Base-by-base conservation (phyloP, 1,139 yeast genomes). In the Hanseniaspora gamundiae region DNA sequence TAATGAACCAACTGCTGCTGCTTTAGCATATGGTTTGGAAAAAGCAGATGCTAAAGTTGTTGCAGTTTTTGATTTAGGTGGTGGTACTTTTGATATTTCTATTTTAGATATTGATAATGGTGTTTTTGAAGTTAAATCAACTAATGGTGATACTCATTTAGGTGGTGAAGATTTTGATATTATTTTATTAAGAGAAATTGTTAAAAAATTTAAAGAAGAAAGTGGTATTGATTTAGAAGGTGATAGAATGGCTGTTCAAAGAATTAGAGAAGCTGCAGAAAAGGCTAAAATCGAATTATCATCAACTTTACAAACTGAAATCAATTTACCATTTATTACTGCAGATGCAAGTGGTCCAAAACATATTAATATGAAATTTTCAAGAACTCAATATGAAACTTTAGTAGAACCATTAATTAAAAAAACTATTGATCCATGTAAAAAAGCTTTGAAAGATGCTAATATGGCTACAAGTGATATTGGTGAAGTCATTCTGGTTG, bases 231-330 rank as follows among this genome's bases (percentile, higher is more conserved):
- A 88, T 67, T 78, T 91, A 62, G 72, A 74, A 58, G 76, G 78
- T 64, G 98, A 91, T 74, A 83, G 97, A 71, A 88, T 88, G 95
- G 97, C 97, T 59, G 83, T 91, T 60, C 98, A 91, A 75, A 85
- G 98, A 75, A 88, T 93, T 70, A 86, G 98, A 76, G 98, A 91
- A 74, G 98, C 98, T 57, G 94, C 97, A 55, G 99, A 91, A 76
- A 88, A 91, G 82, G 98, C 98, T 62, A 91, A 91, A 83, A 87
- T 87, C 63, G 97, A 88, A 72, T 78, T 88, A 64, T 88, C 98
- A 40, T 86, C 96, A 40, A 85, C 96, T 53, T 80, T 84, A 49
- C 71, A 88, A 52, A 88, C 98, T 57, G 97, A 91, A 66, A 79
- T 91, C 64, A 88, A 88, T 79, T 77, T 91, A 64, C 98, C 98